Percentiles rank a stretch among this genome's conserved stretches.
phyloP scores from a whole-genome alignment of 345 rosid species.

The Eutrema heterophyllum region DNA sequence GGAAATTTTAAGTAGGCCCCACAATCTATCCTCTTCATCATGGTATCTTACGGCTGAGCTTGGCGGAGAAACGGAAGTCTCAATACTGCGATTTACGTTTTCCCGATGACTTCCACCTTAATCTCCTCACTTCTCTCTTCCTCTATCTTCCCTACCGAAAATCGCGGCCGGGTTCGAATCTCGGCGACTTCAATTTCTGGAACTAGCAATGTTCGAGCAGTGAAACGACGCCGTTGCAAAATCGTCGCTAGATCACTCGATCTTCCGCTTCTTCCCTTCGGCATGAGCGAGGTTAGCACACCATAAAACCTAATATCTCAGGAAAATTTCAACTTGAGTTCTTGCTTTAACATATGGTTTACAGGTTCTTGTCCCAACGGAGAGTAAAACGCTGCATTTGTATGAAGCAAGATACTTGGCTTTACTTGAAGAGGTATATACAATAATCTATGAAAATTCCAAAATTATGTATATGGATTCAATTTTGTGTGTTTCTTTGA shows the following conservation, averaged over 20 bases:
- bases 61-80: background rate
- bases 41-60: constrained; percentile 17
- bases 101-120: constrained; percentile 5
- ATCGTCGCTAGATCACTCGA: constrained; percentile 33
- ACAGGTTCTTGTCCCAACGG: constrained; percentile 77
- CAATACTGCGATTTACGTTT: background rate
- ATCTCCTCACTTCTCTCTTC: constrained; percentile 9
- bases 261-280: constrained; percentile 66
- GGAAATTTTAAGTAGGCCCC: background rate
- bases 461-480: background rate
- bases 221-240: background rate
- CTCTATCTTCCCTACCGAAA: background rate
- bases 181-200: background rate
- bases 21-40: constrained; percentile 5
- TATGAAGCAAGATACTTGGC: constrained; percentile 77
- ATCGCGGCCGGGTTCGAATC: background rate
- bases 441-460: background rate
- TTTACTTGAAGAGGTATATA: constrained; percentile 66
- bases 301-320: background rate
- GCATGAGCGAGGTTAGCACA: constrained; percentile 42
- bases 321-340: background rate
- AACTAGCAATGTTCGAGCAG: background rate
- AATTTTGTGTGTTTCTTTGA: no score
- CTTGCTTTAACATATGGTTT: background rate
- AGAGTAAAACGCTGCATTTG: constrained; percentile 66